Base-by-base conservation (phyloP, 139 green algal species). In the Chlamydomonas incerta region DNA sequence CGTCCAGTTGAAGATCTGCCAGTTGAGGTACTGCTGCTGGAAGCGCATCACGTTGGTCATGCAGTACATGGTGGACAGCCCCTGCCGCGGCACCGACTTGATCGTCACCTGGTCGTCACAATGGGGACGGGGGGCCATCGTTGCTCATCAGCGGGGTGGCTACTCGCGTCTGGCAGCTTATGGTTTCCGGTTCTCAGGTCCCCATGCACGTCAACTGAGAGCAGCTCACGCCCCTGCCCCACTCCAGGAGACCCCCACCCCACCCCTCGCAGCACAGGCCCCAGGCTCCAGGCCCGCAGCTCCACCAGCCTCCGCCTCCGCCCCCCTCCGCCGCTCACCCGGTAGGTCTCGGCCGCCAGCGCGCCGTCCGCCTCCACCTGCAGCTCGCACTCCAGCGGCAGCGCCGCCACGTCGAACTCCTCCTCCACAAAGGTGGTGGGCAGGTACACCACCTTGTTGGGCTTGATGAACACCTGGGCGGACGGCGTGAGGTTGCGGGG, bases 1-100 rank as follows among this genome's bases (percentile, higher is more conserved):
- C 14, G 88, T 91, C 88, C 88, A 91, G 83, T 89, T 89, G 35
- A 82, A 82, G 79, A 91, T 91, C 72, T 91, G 88, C 88, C 88
- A 91, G 80, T 91, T 88, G 18, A 91, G 83, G 88, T 89, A 91
- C 58, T 86, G 80, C 79, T 89, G 88, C 83, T 91, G 88, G 88
- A 91, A 91, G 65, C 82, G 81, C 75, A 89, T 80, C 15, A 91
- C 88, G 65, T 89, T 89, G 37, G 88, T 91, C 79, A 91, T 89
- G 74, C 88, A 91, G 83, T 88, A 91, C 88, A 91, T 91, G 28
- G 88, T 91, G 55, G 72, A 83, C 67, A 91, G 67, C 18, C 83
- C 83, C 41, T 76, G n/a, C n/a, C 87, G 80, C 14, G 81, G 87
- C 10, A 90, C 74, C 11, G 73, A 18, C 87, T 90, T 90, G 57